Evolutionary conservation across 768 basidiomycete species (phyloP).

Genomic region (Naganishia vaughanmartiniae): DNA sequence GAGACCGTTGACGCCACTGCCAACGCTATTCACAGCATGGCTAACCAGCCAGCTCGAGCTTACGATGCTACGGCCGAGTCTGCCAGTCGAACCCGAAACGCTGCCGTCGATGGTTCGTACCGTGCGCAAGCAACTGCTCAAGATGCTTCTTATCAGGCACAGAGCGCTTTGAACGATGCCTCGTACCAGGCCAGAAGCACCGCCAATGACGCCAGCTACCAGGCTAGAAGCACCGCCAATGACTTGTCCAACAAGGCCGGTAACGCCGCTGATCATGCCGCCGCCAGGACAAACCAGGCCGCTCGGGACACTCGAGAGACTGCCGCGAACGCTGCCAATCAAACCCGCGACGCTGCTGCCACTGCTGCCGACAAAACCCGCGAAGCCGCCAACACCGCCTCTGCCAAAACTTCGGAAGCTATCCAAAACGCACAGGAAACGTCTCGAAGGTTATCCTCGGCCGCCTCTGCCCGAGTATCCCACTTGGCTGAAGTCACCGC

Average conservation of each 20-base stretch:
- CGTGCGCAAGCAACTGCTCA: background rate
- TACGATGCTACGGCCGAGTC: background rate
- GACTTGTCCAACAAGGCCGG: background rate
- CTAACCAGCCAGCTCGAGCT: background rate
- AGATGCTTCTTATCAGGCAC: background rate
- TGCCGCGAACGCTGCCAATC: slow-evolving; percentile 1
- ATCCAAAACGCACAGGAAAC: background rate
- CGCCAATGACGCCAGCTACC: background rate
- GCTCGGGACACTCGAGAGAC: slow-evolving; percentile 2
- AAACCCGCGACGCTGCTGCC: slow-evolving; percentile 6
- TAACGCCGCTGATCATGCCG: background rate
- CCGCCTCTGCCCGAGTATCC: slow-evolving; percentile 9
- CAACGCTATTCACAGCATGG: slow-evolving; percentile 3
- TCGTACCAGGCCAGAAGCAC: background rate
- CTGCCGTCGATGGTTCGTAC: slow-evolving; percentile 7
- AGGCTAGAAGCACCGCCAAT: background rate
- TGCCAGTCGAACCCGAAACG: background rate
- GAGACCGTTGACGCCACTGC: slow-evolving; percentile 18
- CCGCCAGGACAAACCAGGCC: background rate
- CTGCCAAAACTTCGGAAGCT: slow-evolving; percentile 52
- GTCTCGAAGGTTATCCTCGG: slow-evolving; percentile 17
- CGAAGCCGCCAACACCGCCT: slow-evolving; percentile 55
- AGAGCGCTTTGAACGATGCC: background rate
- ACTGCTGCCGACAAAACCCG: background rate
- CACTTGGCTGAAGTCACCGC: slow-evolving; percentile 22